A percentile compares a stretch with the other conserved stretches of the same genome.
Conservation (phyloP, 305 asterid species). For the Ajuga reptans region DNA sequence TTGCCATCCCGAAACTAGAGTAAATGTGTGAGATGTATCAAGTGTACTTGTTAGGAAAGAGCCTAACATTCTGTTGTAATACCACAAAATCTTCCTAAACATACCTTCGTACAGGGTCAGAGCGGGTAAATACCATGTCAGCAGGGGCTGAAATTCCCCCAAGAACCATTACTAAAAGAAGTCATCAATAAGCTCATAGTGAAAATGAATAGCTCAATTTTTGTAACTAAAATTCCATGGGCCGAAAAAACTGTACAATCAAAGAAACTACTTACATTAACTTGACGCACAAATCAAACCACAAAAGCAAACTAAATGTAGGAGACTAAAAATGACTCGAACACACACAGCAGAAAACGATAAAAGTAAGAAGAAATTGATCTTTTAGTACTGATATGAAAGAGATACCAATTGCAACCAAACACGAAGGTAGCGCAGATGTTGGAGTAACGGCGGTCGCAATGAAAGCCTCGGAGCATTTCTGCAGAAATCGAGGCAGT, state of each 20-base stretch:
- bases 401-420: slow-evolving; percentile 78
- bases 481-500: slow-evolving; percentile 93
- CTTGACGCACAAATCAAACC: not conserved
- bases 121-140: slow-evolving; percentile 69
- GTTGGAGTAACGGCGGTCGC: slow-evolving; percentile 65
- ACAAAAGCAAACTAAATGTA: not conserved
- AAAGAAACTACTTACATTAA: not conserved
- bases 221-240: not conserved
- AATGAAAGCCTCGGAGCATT: slow-evolving; percentile 66
- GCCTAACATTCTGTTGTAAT: slow-evolving; percentile 52
- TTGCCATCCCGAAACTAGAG: slow-evolving; percentile 97
- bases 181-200: slow-evolving; percentile 87
- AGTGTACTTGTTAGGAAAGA: slow-evolving; percentile 67
- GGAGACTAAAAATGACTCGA: not conserved
- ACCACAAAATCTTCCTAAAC: slow-evolving; percentile 31
- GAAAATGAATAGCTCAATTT: slow-evolving; percentile 72
- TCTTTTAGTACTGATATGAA: not conserved
- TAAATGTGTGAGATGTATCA: slow-evolving; percentile 88
- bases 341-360: not conserved
- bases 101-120: slow-evolving; percentile 87
- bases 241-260: not conserved
- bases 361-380: not conserved
- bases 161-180: slow-evolving; percentile 96
- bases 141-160: slow-evolving; percentile 71
- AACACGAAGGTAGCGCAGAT: slow-evolving; percentile 83